Evolutionary conservation across 495 filamentous ascomycete species (phyloP), one percentile per base, ranked within the genome.

Genomic region (Hypomontagnella submonticulosa): DNA sequence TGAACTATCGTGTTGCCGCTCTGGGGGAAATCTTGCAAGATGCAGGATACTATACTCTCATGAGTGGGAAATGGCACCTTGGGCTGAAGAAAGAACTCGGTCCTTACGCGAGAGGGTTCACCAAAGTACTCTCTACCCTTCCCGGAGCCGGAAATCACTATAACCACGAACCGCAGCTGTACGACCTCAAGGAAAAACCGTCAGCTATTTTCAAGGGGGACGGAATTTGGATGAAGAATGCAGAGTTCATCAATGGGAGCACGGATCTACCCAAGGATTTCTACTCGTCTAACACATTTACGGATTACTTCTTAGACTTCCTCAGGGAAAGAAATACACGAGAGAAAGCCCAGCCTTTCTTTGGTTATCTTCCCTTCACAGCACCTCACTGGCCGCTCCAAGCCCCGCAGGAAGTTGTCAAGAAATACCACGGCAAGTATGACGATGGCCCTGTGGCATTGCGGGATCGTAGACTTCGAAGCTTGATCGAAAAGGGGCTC

Each of bases 381-480:
- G 86, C 85, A 0, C 85, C 86, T 19, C 85, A 88, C 63, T 88
- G 86, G 85, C 85, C 84, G 4, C 75, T 88, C 7, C 85, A 88
- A 52, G 84, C 83, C 0, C 83, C 84, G 1, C 73, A 77, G 27
- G 79, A 84, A 38, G 77, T 81, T 44, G 80, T 83, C 41, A 49
- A 69, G 38, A 83, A 82, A 49, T 86, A 88, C 68, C 76, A 76
- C 43, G 85, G 86, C 34, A 75, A 80, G 0, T 87, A 87, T 69
- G 81, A 86, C 50, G 81, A 83, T 38, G 85, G 86, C 0, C 84
- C 84, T 1, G 80, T 86, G 37, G 81, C 75, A 3, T 77, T 87
- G 12, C 81, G 84, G 5, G 75, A 76, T 55, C 77, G 79, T 42
- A 80, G 84, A 20, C 76, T 87, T 30, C 73, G 74, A 48, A 72